Evolutionary conservation across 169 alveolate species (phyloP), one percentile per base, ranked within the genome.

Genomic region (Cryptosporidium xiaoi): DNA sequence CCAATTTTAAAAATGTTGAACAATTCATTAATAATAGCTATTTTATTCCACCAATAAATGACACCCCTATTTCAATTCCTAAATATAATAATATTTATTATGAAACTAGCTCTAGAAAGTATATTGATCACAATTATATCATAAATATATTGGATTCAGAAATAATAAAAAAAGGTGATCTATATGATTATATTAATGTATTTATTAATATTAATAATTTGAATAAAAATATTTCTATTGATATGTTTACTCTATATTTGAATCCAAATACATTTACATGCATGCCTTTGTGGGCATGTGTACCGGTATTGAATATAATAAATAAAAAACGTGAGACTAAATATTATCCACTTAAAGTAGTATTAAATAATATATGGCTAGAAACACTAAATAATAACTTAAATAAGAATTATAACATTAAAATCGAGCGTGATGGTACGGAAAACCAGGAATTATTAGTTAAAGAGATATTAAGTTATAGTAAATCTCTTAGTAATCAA

Each of bases 191-290:
- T 40, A 53, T 51, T 18, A 69, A 55, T 55, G n/a, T 53, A 20
- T n/a, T 53, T 1, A 15, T 56, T 20, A 56, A 53, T 10, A n/a
- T 53, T 4, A 69, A 69, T n/a, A 1, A 44, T 20, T 46, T 50
- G 15, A 44, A 44, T 27, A 40, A 66, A 48, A 66, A 20, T 66
- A 16, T 66, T 18, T 51, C 34, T 53, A 12, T 44, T 20, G 83
- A 69, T 62, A 51, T 69, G 51, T 69, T 51, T 55, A 69, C 83
- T 4, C 53, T 69, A 20, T 53, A 51, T 55, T 53, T 69, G 51
- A 51, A 69, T 56, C 83, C 83, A 31, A 56, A 36, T 55, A 69
- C 66, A 36, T 69, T 27, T 69, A 55, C 67, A 51, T 69, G 83
- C 56, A 51, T 69, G 51, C 83, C 83, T 10, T 33, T 69, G 56